Evolutionary conservation across 2,329 filamentous ascomycete species (phyloP), one percentile per base, ranked within the genome.

Genomic region (Colletotrichum ledebouriae): DNA sequence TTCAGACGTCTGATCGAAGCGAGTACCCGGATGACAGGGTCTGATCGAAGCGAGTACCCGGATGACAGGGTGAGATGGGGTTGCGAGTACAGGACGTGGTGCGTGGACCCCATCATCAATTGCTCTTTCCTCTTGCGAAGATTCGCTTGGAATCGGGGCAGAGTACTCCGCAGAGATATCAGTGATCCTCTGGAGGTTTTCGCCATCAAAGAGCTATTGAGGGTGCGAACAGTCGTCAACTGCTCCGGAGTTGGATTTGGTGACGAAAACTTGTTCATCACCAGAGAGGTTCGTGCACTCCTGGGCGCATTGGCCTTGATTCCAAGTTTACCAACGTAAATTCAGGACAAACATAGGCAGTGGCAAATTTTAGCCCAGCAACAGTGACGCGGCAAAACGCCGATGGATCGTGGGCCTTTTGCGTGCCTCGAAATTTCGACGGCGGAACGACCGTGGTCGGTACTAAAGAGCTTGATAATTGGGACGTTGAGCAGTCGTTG

Each of bases 371-470:
- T 13, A 79, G 77, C 71, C 72, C 74, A 20, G 78, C 74, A 5
- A 83, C 80, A 3, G 75, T 92, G 20, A 92, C 90, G 3, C 82
- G 86, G 29, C 88, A 92, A 71, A 86, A 88, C 72, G 81, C 82
- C 0, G 88, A 91, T 73, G 89, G 89, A 0, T 84, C 81, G 9
- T 90, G 88, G 87, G 83, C 84, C 0, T 91, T 91, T 70, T 84
- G 84, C 52, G 86, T 92, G 6, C 88, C 89, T 1, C 83, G 90
- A 2, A 85, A 84, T 9, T 85, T 89, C 29, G 81, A 86, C 39
- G 89, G 89, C 3, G 89, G 89, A 3, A 91, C 89, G 0, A 81
- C 92, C 44, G 85, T 92, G 20, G 90, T 89, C 5, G 89, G 89
- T 0, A 92, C 89, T 10, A 91, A 90, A 75, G 85, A 91, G 73